phyloP scores from a whole-genome alignment of 2,329 filamentous ascomycete genomes.

The Neurospora sp. region DNA sequence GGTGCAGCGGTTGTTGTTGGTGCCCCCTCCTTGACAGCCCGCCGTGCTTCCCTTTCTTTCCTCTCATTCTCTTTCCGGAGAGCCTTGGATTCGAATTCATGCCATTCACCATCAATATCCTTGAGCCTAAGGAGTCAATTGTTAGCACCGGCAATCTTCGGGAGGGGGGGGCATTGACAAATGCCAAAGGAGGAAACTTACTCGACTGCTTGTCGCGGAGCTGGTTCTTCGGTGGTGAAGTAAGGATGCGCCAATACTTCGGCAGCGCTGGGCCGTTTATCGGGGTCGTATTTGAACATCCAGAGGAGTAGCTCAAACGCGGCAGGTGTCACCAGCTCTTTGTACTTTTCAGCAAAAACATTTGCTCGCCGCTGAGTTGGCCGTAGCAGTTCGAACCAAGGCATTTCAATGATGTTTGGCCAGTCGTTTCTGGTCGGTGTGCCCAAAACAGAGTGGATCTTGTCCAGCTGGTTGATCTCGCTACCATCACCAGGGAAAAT shows the following conservation, averaged over 20 bases:
- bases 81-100: constrained; percentile 96
- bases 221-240: constrained; percentile 74
- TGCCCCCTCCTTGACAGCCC: constrained; percentile 32
- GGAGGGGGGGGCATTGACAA: neutral
- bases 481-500: constrained; percentile 93
- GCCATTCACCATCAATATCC: constrained; percentile 86
- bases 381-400: constrained; percentile 89
- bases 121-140: constrained; percentile 46
- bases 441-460: constrained; percentile 87
- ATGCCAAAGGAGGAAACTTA: constrained; percentile 36
- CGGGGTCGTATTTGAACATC: constrained; percentile 88
- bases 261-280: constrained; percentile 70
- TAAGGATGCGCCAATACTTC: constrained; percentile 82
- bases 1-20: constrained; percentile 10
- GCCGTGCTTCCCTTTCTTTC: constrained; percentile 43
- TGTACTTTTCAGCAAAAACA: constrained; percentile 76
- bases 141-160: constrained; percentile 20
- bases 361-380: constrained; percentile 64
- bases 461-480: constrained; percentile 93
- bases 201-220: constrained; percentile 69
- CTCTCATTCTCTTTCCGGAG: constrained; percentile 81
- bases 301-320: constrained; percentile 73
- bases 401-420: constrained; percentile 86
- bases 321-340: constrained; percentile 63
- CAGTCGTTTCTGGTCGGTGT: constrained; percentile 79